Percentiles rank a stretch among this genome's conserved stretches.
phyloP scores from a whole-genome alignment of 441 rosid genomes.

The Capsella rubella region DNA sequence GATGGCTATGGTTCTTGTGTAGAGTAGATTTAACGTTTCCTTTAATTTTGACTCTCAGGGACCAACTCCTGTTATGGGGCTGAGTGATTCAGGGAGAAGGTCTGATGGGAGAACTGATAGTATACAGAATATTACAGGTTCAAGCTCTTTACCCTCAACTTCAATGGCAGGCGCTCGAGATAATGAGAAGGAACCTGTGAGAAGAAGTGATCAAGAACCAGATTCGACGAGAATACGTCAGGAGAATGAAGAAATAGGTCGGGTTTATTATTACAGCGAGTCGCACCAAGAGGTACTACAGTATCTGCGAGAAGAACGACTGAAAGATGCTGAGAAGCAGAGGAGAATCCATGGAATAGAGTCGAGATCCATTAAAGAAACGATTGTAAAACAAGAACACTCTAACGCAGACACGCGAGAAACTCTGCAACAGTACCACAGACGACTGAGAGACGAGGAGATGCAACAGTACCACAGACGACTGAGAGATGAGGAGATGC shows the following conservation, averaged over 20 bases:
- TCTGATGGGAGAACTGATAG: background rate
- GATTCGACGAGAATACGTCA: background rate
- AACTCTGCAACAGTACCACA: background rate
- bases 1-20: background rate
- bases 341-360: too few relatives aligned
- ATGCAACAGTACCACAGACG: background rate
- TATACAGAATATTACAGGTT: background rate
- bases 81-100: background rate
- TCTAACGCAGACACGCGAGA: background rate
- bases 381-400: background rate
- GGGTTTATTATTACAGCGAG: background rate
- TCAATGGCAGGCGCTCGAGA: background rate
- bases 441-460: too few relatives aligned
- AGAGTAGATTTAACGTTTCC: background rate
- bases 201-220: background rate
- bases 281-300: background rate
- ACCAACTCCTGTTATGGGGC: background rate
- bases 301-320: background rate
- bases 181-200: background rate
- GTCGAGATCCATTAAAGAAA: conserved; percentile 13
- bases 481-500: background rate
- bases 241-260: background rate
- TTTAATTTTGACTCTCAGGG: background rate
- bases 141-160: background rate
- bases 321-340: background rate